Evolutionary conservation across 495 filamentous ascomycete genomes (phyloP).

Genomic region (Neurospora sp.): DNA sequence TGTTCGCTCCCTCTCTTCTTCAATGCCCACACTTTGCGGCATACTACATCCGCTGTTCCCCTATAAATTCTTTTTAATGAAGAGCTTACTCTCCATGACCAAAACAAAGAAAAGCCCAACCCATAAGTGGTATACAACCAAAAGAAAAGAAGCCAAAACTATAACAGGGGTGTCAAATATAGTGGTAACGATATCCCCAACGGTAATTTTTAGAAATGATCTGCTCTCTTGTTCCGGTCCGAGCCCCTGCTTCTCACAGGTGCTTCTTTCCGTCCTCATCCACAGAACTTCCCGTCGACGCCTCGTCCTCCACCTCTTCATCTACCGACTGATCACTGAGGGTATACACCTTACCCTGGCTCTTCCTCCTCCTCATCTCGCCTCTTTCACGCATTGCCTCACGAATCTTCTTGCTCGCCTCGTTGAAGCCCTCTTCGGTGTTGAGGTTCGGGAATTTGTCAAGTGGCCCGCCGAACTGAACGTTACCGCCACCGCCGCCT

Average conservation of each 20-base stretch:
- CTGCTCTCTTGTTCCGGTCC: neutral
- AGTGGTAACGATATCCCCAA: neutral
- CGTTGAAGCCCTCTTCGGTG: slow-evolving; percentile 60
- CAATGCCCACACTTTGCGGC: neutral
- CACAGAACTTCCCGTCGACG: neutral
- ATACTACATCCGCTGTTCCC: neutral
- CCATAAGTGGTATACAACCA: neutral
- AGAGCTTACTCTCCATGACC: neutral
- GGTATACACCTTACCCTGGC: slow-evolving; percentile 28
- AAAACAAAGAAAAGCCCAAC: neutral
- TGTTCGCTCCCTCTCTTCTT: neutral
- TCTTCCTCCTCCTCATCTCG: slow-evolving; percentile 58
- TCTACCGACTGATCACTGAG: neutral
- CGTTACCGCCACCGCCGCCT: slow-evolving; percentile 42
- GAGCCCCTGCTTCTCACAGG: neutral
- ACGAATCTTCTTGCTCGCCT: slow-evolving; percentile 78
- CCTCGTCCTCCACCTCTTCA: neutral
- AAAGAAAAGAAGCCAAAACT: neutral
- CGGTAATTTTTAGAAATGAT: neutral
- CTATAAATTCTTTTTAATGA: neutral
- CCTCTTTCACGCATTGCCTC: slow-evolving; percentile 82
- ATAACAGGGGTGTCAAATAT: neutral
- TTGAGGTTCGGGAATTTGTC: slow-evolving; percentile 65
- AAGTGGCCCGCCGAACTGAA: slow-evolving; percentile 12
- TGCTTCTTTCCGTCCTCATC: neutral